A percentile compares a stretch with the other conserved stretches of the same genome.
Conservation (phyloP, 345 rosid genomes). For the Corymbia maculata region DNA sequence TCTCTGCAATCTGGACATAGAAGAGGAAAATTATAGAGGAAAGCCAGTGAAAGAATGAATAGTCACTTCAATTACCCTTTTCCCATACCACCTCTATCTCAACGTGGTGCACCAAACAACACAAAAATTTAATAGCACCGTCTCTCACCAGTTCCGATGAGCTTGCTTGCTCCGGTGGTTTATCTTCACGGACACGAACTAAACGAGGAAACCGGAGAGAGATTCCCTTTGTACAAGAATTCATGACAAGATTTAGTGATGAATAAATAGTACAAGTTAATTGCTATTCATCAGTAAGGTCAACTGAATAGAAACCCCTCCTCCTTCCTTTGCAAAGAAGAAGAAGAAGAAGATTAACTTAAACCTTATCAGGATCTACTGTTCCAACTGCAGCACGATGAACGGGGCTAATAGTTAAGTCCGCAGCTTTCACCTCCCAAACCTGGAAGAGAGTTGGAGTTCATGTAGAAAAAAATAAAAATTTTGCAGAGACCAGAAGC, state of each 20-base stretch:
- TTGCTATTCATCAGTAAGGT: neutral
- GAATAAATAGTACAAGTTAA: neutral
- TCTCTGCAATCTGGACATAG: constrained; percentile 63
- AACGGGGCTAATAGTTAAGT: constrained; percentile 89
- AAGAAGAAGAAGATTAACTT: neutral
- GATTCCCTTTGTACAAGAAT: constrained; percentile 38
- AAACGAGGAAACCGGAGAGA: constrained; percentile 89
- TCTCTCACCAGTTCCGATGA: constrained; percentile 73
- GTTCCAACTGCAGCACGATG: constrained; percentile 80
- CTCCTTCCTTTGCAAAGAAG: neutral
- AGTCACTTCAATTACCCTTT: neutral
- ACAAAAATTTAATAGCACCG: neutral
- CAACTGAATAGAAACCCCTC: neutral
- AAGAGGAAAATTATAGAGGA: neutral
- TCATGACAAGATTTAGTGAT: neutral
- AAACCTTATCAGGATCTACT: constrained; percentile 81
- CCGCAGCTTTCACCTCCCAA: constrained; percentile 99
- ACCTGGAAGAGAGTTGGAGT: constrained; percentile 28
- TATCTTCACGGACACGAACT: constrained; percentile 74
- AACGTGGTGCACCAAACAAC: neutral
- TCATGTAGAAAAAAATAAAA: neutral
- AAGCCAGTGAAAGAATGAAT: neutral
- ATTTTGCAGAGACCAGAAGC: neutral
- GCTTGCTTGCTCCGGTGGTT: constrained; percentile 73
- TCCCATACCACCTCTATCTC: neutral